Base-by-base conservation (phyloP, 2,329 filamentous ascomycete genomes). In the Botryotinia convoluta region DNA sequence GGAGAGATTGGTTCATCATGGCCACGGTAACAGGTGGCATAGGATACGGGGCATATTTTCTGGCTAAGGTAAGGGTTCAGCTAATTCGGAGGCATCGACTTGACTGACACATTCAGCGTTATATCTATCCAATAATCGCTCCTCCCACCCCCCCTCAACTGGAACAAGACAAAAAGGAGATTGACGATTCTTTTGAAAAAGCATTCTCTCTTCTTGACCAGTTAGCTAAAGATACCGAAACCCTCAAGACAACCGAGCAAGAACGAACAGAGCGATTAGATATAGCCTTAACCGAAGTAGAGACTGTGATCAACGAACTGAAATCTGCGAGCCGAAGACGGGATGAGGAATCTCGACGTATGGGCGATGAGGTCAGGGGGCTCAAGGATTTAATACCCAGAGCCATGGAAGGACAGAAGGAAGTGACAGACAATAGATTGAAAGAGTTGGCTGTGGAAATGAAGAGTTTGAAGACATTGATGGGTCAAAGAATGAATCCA, bases 1-100 rank as follows among this genome's bases (percentile, higher is more conserved):
- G 96, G 96, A 89, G 97, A 75, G 96, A 99, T 81, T 98, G 94
- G 93, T 99, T 99, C 84, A 98, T 99, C 83, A 97, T 98, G 94
- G 96, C 96, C 12, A 99, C 96, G 0, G 93, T 98, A 20, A 92
- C 97, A 75, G 92, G 94, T 73, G 94, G 95, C 67, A 91, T 98
- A 32, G 88, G 94, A 57, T 98, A 98, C 80, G 95, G 95, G 0
- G 83, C 97, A 35, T 99, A 96, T 81, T 89, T 91, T 76, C 88
- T 98, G 26, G 93, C 94, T 74, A 97, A 97, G 89, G 92, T 94
- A 85, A 54, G 81, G 72, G 65, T 22, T n/a, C 14, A 26, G 10
- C 18, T 64, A 6, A 18, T 37, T 35, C 35, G 35, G 12, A 59
- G 22, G 63, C 44, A 45, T 71, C n/a, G 16, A 29, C 16, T 44